Evolutionary conservation across 163 green algal species (phyloP).

Genomic region (Smithsoniella earleae): DNA sequence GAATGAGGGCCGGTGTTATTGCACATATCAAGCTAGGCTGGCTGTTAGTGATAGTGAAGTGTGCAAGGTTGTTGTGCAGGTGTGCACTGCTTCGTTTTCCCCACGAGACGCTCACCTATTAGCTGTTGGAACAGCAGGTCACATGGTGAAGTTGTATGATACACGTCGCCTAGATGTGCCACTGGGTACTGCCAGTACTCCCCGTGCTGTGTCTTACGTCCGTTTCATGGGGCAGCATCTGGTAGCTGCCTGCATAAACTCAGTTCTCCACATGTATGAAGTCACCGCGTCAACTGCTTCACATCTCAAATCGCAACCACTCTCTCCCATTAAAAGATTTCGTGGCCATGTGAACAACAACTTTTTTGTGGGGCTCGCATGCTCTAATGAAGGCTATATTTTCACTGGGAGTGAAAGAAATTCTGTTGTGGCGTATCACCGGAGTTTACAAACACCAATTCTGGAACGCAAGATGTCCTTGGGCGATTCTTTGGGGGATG

Average conservation of each 20-base stretch:
- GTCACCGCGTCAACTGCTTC: neutral
- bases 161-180: neutral
- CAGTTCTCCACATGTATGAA: neutral
- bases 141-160: neutral
- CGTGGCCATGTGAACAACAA: neutral
- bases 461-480: neutral
- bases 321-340: neutral
- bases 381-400: neutral
- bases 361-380: constrained; percentile 13
- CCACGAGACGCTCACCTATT: neutral
- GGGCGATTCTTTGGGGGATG: neutral
- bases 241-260: neutral
- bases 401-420: constrained; percentile 13
- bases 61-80: neutral
- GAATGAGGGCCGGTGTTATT: too few relatives aligned
- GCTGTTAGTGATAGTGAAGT: too few relatives aligned
- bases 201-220: constrained; percentile 52
- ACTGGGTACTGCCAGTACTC: neutral
- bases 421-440: neutral
- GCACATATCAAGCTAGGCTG: too few relatives aligned
- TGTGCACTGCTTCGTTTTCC: neutral
- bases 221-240: constrained; percentile 34
- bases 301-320: neutral
- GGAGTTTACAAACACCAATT: neutral
- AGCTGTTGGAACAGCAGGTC: neutral